Conservation (phyloP, 441 rosid species). For the Pelargonium citronellum region DNA sequence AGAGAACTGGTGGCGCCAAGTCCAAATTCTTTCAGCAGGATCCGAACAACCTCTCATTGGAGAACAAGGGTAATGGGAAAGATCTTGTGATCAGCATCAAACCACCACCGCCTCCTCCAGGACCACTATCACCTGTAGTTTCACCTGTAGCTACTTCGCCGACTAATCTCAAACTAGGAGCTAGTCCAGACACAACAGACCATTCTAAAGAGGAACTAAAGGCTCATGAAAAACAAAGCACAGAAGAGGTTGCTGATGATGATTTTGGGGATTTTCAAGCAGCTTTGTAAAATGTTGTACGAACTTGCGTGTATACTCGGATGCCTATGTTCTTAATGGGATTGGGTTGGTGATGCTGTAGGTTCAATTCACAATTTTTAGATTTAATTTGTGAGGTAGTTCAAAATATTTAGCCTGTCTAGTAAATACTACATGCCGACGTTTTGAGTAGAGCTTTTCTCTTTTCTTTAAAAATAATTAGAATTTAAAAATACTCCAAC, state of each 20-base stretch:
- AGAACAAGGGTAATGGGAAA: slow-evolving; percentile 49
- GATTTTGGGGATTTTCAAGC: slow-evolving; percentile 99
- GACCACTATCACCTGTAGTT: slow-evolving; percentile 48
- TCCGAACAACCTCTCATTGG: slow-evolving; percentile 44
- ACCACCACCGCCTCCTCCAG: slow-evolving; percentile 83
- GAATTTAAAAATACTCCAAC: no score
- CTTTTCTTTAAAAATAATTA: no score
- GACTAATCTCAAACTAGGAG: slow-evolving; percentile 28
- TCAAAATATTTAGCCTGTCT: no score
- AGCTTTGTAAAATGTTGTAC: slow-evolving; percentile 38
- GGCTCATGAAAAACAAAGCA: slow-evolving; percentile 24
- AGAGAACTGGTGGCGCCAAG: slow-evolving; percentile 42
- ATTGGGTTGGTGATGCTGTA: slow-evolving; percentile 2
- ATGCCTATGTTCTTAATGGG: neutral
- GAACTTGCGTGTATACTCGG: neutral
- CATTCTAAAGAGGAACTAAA: slow-evolving; percentile 27
- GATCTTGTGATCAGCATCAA: slow-evolving; percentile 49
- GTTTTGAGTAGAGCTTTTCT: no score
- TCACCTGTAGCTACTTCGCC: slow-evolving; percentile 36
- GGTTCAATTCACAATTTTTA: neutral
- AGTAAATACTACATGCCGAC: no score
- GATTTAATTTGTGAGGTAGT: neutral
- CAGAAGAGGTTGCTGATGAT: slow-evolving; percentile 51
- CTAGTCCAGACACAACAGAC: slow-evolving; percentile 25
- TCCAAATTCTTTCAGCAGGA: slow-evolving; percentile 54